phyloP scores from a whole-genome alignment of 257 asterid species.

The Craterostigma plantagineum region DNA sequence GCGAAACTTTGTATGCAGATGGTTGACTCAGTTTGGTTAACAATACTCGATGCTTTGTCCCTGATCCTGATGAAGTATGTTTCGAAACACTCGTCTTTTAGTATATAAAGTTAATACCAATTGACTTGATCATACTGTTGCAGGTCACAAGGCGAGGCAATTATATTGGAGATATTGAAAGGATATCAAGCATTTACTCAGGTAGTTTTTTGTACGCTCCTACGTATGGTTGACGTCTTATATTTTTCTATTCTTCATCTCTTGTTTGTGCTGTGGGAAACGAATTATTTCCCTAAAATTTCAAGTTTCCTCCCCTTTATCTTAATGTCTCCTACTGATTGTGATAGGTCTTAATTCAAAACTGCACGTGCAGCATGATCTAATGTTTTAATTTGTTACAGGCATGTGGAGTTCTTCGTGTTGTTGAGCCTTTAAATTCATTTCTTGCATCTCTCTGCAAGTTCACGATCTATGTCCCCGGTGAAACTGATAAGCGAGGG shows the following conservation, averaged over 20 bases:
- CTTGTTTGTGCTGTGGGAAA: too few relatives aligned
- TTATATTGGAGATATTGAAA: slow-evolving; percentile 86
- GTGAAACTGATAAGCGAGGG: slow-evolving; percentile 80
- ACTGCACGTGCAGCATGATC: too few relatives aligned
- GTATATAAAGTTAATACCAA: slow-evolving; percentile 3
- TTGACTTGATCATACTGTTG: slow-evolving; percentile 15
- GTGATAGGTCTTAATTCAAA: too few relatives aligned
- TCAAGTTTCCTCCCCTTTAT: too few relatives aligned
- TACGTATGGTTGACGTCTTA: not conserved
- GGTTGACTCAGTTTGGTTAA: slow-evolving; percentile 92
- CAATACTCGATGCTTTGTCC: slow-evolving; percentile 85
- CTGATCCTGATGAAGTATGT: slow-evolving; percentile 72
- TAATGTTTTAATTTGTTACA: slow-evolving; percentile 12
- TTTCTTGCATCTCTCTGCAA: slow-evolving; percentile 98
- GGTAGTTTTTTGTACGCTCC: slow-evolving; percentile 20
- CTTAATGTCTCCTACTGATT: too few relatives aligned
- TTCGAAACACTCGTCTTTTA: slow-evolving; percentile 12
- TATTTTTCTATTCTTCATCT: not conserved
- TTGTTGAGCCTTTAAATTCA: slow-evolving; percentile 90
- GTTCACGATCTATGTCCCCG: slow-evolving; percentile 76
- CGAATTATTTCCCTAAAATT: too few relatives aligned
- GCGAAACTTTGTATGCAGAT: slow-evolving; percentile 63
- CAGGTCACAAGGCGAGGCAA: slow-evolving; percentile 99
- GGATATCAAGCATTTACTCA: slow-evolving; percentile 99
- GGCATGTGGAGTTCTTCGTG: slow-evolving; percentile 98